These are phyloP conservation scores for Immersiporthe knoxdaviesiana DNA, from an alignment of 2,329 filamentous ascomycete genomes.

Conservation along the genomic window DNA sequence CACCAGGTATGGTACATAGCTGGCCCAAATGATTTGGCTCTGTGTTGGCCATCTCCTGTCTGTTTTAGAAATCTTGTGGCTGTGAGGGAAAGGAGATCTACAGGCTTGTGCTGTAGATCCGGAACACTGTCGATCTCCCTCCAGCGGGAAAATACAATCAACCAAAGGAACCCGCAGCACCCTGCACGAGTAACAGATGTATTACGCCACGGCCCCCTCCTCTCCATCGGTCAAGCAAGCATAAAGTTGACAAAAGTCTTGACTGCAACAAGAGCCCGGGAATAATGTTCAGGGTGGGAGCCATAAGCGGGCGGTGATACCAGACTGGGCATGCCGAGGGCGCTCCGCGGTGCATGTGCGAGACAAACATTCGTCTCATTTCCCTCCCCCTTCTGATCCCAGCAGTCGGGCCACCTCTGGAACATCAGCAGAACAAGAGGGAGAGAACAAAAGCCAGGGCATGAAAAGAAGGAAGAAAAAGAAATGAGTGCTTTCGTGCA, in stretches of 20 bases:
- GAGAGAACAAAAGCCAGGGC: neutral
- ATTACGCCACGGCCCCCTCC: neutral
- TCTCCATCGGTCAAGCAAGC: neutral
- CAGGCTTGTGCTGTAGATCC: neutral
- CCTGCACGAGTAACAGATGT: neutral
- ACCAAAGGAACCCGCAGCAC: neutral
- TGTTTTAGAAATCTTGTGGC: neutral
- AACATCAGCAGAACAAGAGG: conserved; percentile 14
- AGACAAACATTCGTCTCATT: conserved; percentile 20
- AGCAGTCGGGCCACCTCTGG: conserved; percentile 15
- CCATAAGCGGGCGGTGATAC: neutral
- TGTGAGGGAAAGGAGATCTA: neutral
- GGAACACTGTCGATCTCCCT: neutral
- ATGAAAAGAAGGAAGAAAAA: neutral
- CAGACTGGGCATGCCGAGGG: conserved; percentile 12
- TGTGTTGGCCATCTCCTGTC: neutral
- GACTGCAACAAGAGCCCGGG: neutral
- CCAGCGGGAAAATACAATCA: neutral
- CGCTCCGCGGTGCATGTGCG: neutral
- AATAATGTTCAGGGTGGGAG: neutral
- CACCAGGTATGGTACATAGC: no score
- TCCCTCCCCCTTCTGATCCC: neutral
- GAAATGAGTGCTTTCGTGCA: neutral
- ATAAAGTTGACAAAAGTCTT: neutral
- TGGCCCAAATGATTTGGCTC: no score